Conservation (phyloP, 768 basidiomycete genomes). For the Podaxis pistillaris region DNA sequence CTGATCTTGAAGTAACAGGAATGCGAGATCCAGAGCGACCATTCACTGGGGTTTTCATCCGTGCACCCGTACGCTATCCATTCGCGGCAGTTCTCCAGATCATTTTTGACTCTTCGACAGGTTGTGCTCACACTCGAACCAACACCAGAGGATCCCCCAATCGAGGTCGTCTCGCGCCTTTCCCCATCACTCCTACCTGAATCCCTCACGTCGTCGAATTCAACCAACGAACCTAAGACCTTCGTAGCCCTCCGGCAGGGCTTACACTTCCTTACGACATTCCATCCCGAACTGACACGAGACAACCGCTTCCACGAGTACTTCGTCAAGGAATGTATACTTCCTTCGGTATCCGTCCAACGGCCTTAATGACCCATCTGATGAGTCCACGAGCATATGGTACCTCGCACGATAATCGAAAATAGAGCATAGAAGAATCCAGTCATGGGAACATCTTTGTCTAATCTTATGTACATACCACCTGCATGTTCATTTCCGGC, state of each 20-base stretch:
- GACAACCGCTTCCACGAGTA: slow-evolving; percentile 92
- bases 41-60: slow-evolving; percentile 89
- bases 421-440: slow-evolving; percentile 10
- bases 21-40: slow-evolving; percentile 57
- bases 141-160: slow-evolving; percentile 48
- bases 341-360: slow-evolving; percentile 24
- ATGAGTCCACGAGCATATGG: not conserved
- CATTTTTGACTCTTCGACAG: slow-evolving; percentile 32
- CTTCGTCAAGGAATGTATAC: slow-evolving; percentile 76
- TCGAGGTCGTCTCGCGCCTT: slow-evolving; percentile 71
- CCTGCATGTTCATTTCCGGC: not conserved
- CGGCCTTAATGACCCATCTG: not conserved
- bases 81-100: not conserved
- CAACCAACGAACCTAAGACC: slow-evolving; percentile 54
- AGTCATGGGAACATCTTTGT: not conserved
- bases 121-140: slow-evolving; percentile 58
- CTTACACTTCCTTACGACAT: slow-evolving; percentile 79
- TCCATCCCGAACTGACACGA: slow-evolving; percentile 90
- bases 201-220: slow-evolving; percentile 40
- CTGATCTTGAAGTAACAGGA: slow-evolving; percentile 60
- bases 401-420: not conserved
- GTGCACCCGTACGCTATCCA: slow-evolving; percentile 69
- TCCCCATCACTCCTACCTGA: slow-evolving; percentile 47
- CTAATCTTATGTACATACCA: not conserved
- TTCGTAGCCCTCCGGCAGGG: slow-evolving; percentile 89